Evolutionary conservation across 257 asterid species (phyloP).

Genomic region (Capsicum rhomboideum): DNA sequence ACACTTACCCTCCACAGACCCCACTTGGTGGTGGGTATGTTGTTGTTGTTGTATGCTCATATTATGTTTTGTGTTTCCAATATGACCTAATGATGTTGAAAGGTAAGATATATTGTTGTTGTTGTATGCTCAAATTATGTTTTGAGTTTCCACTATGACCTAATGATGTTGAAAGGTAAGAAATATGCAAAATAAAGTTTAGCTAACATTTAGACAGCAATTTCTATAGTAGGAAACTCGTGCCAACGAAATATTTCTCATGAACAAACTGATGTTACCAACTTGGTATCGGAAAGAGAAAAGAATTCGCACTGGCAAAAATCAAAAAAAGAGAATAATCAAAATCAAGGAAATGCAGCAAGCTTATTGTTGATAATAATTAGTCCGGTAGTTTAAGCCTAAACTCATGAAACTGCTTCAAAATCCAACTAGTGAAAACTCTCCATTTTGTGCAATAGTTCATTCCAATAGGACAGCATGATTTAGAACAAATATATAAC

Average conservation of each 20-base stretch:
- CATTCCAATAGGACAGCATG: background rate
- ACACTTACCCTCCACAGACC: no score
- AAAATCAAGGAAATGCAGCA: background rate
- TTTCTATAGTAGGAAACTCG: background rate
- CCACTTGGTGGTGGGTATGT: no score
- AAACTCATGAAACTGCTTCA: background rate
- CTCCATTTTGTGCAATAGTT: background rate
- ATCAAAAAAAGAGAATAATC: background rate
- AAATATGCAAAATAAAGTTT: background rate
- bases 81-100: background rate
- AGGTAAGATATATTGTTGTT: background rate
- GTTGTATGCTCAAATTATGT: background rate
- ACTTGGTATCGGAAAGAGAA: background rate
- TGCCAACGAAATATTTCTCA: background rate
- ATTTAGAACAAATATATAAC: background rate
- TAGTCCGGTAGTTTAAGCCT: background rate
- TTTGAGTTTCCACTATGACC: background rate
- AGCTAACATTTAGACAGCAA: background rate
- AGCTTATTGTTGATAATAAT: background rate
- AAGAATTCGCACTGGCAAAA: background rate
- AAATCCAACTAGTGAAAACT: background rate
- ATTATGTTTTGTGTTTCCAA: background rate
- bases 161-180: background rate
- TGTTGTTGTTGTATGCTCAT: no score
- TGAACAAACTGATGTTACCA: background rate